These are phyloP conservation scores for Fonsecaea nubica DNA, from an alignment of 2,329 filamentous ascomycete species.

Conservation along the genomic window DNA sequence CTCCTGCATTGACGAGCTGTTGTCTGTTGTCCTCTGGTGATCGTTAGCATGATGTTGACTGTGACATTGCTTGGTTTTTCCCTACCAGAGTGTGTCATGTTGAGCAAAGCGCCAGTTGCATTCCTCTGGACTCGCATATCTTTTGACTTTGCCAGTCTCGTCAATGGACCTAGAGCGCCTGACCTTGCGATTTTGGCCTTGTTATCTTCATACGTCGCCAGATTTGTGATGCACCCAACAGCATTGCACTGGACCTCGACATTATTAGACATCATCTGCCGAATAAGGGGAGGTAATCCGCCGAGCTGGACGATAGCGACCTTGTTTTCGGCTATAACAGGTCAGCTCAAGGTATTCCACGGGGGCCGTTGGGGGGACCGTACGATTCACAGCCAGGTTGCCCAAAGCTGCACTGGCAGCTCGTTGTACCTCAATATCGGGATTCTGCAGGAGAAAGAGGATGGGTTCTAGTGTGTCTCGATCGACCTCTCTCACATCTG, in stretches of 20 bases:
- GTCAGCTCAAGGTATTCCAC: conserved; percentile 51
- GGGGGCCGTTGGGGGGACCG: conserved; percentile 43
- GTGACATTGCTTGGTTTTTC: not conserved
- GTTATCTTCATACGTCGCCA: conserved; percentile 98
- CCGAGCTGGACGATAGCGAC: conserved; percentile 92
- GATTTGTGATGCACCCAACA: conserved; percentile 96
- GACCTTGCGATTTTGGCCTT: conserved; percentile 98
- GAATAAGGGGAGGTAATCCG: conserved; percentile 87
- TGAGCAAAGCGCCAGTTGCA: conserved; percentile 91
- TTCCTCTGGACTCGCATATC: conserved; percentile 99
- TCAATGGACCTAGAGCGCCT: conserved; percentile 87
- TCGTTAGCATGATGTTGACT: conserved; percentile 11
- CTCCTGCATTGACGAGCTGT: conserved; percentile 94
- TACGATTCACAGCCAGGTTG: conserved; percentile 97
- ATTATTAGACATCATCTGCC: conserved; percentile 97
- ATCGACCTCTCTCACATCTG: conserved; percentile 96
- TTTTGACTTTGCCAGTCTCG: conserved; percentile 90
- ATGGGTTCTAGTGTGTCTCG: conserved; percentile 95
- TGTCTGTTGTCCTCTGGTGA: conserved; percentile 89
- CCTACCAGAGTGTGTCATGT: conserved; percentile 98
- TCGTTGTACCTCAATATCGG: conserved; percentile 95
- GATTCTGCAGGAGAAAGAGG: conserved; percentile 89
- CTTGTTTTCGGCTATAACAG: conserved; percentile 86
- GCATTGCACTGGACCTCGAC: conserved; percentile 99
- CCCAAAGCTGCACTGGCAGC: conserved; percentile 95